Evolutionary conservation across 768 basidiomycete genomes (phyloP).

Genomic region (Xanthoconium purpureum): DNA sequence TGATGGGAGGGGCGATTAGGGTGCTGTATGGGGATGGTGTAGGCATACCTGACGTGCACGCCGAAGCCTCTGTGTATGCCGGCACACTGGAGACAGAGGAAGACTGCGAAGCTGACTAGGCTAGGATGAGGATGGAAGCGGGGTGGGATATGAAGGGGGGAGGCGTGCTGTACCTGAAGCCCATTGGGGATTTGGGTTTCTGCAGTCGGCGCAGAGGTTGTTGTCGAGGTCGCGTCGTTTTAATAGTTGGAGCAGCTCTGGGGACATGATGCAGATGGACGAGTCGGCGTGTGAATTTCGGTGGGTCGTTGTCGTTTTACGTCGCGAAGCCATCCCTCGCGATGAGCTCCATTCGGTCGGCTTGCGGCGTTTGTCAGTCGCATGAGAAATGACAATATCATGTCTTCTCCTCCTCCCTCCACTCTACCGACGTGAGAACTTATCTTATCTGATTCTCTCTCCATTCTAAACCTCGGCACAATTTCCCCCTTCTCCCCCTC

Average conservation of each 20-base stretch:
- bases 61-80: slow-evolving; percentile 87
- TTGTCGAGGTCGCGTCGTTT: slow-evolving; percentile 68
- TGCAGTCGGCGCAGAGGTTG: slow-evolving; percentile 77
- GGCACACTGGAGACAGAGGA: slow-evolving; percentile 89
- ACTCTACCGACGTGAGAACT: slow-evolving; percentile 23
- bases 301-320: too few relatives aligned
- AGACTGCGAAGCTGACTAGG: slow-evolving; percentile 69
- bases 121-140: not conserved
- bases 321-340: too few relatives aligned
- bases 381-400: not conserved
- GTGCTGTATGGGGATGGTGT: not conserved
- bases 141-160: not conserved
- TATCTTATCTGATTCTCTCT: slow-evolving; percentile 34
- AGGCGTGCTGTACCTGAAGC: slow-evolving; percentile 57
- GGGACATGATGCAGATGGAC: slow-evolving; percentile 32
- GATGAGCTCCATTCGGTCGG: too few relatives aligned
- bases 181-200: slow-evolving; percentile 94
- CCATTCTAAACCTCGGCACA: too few relatives aligned
- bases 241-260: too few relatives aligned
- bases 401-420: not conserved
- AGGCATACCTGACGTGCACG: slow-evolving; percentile 75
- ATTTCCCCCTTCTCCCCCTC: not conserved
- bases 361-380: too few relatives aligned
- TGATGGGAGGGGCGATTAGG: slow-evolving; percentile 27
- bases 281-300: slow-evolving; percentile 43